Base-by-base conservation (phyloP, 2,329 filamentous ascomycete species). In the Fusarium subtropicale region DNA sequence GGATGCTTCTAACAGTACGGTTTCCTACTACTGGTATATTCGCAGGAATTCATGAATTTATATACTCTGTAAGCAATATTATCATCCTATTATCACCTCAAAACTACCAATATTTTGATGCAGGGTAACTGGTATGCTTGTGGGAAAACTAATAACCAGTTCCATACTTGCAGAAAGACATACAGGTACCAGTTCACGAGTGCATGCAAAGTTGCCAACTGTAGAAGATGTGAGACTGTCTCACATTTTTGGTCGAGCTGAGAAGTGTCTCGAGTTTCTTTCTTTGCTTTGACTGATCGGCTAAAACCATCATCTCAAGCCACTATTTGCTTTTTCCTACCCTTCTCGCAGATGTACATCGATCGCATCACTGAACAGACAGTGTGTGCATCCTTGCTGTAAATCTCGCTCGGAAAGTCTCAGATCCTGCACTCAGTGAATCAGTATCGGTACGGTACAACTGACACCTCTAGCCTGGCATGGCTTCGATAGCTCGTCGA, bases 391-490 rank as follows among this genome's bases (percentile, higher is more conserved):
- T 67, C 64, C 64, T 56, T 42, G 63, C 18, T 16, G 58, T 46
- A 59, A 69, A 69, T 69, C 66, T 69, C 46, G 52, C 33, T 18
- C 20, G 20, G 30, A 33, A 28, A 55, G 66, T 69, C 66, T 69
- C 66, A 69, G 66, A 69, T 69, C 66, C 66, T 69, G 66, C 66
- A 69, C 66, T 69, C 53, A 33, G n/a, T 69, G 62, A 69, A 67
- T 69, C 66, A 64, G 36, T 52, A 28, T 39, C 48, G 18, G n/a
- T 30, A 51, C 48, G 36, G 48, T 38, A 56, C 57, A 58, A 48
- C 39, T 52, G 50, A 51, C 63, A 62, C 52, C 34, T 52, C 60
- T 56, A 68, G 48, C 31, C 30, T 65, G 15, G 8, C 48, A n/a
- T 51, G 48, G 42, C 42, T 46, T 55, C 31, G 45, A 66, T 47